phyloP scores from a whole-genome alignment of 805 yeast genomes.

The Zygosaccharomyces gambellarensis region DNA sequence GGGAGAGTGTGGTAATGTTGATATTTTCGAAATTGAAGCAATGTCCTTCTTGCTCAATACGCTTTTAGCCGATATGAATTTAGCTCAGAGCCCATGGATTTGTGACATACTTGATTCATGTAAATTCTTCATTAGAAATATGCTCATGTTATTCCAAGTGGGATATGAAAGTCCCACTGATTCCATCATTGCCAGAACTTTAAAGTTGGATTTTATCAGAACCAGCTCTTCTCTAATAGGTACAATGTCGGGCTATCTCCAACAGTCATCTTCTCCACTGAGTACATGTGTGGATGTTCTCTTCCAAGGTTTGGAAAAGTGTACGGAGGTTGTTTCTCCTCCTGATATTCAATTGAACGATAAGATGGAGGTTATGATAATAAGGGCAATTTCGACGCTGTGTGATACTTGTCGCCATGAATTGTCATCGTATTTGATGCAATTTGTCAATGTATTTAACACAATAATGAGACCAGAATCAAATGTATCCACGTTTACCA shows the following conservation, averaged over 20 bases:
- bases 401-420: conserved; percentile 31
- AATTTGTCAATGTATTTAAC: conserved; percentile 32
- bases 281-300: conserved; percentile 25
- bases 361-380: conserved; percentile 28
- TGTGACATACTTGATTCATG: conserved; percentile 24
- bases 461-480: conserved; percentile 28
- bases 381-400: conserved; percentile 26
- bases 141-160: conserved; percentile 24
- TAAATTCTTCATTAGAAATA: conserved; percentile 22
- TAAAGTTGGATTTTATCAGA: conserved; percentile 30
- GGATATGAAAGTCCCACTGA: conserved; percentile 21
- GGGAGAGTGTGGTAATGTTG: conserved; percentile 6
- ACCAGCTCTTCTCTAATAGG: conserved; percentile 28
- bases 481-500: conserved; percentile 29
- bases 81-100: conserved; percentile 31
- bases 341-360: conserved; percentile 16
- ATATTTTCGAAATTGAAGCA: conserved; percentile 31
- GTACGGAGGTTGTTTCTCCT: conserved; percentile 10
- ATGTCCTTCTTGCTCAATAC: conserved; percentile 29
- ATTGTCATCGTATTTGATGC: conserved; percentile 23
- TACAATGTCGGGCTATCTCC: conserved; percentile 30
- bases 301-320: conserved; percentile 29
- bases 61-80: conserved; percentile 26
- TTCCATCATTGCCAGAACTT: conserved; percentile 14
- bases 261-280: conserved; percentile 19